These are phyloP conservation scores for Hibiscus syriacus DNA, from an alignment of 345 rosid species.

Conservation along the genomic window DNA sequence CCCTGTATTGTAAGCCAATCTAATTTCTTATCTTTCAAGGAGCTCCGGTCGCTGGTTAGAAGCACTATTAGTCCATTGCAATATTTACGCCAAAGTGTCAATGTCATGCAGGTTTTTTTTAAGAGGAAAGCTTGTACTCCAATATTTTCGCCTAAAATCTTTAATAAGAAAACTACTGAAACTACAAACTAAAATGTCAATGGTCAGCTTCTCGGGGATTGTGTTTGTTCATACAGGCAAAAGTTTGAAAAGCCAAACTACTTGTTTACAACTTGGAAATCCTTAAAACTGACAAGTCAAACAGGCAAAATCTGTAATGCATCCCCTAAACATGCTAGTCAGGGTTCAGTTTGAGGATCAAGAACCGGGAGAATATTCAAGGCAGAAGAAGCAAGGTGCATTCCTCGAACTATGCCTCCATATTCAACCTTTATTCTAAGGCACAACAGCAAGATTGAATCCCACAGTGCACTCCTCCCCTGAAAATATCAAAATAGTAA, in stretches of 20 bases:
- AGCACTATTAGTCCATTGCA: too few species aligned
- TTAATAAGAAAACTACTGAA: not conserved
- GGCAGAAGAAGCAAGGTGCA: constrained; percentile 54
- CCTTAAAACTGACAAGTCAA: not conserved
- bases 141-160: not conserved
- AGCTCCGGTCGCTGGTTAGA: not conserved
- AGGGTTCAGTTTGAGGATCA: constrained; percentile 52
- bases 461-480: constrained; percentile 95
- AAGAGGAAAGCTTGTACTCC: not conserved
- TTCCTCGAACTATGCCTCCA: constrained; percentile 57
- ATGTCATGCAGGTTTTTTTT: not conserved
- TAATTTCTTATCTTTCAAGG: not conserved
- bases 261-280: not conserved
- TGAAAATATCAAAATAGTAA: constrained; percentile 21
- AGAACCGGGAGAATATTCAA: constrained; percentile 67
- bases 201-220: not conserved
- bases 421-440: constrained; percentile 66
- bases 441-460: constrained; percentile 68
- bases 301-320: not conserved
- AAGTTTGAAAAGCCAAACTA: not conserved
- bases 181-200: not conserved
- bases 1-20: too few species aligned
- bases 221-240: not conserved
- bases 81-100: too few species aligned
- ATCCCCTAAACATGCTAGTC: not conserved